Evolutionary conservation across 768 basidiomycete genomes (phyloP), one percentile per base, ranked within the genome.

Genomic region (Tulasnella sp.): DNA sequence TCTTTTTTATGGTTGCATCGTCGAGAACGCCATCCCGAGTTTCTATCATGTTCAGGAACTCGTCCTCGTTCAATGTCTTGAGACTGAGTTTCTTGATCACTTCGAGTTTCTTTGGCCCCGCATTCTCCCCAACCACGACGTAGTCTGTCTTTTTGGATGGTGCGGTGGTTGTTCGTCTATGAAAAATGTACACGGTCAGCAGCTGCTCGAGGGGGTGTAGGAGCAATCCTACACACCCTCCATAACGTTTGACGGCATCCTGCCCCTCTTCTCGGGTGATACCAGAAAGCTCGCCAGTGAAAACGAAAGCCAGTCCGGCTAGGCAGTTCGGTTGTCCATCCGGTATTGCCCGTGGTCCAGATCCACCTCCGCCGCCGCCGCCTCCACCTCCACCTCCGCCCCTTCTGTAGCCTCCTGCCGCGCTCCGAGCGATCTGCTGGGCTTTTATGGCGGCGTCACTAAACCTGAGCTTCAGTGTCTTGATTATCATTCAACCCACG

Each of bases 101-200:
- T 2, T 79, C 78, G n/a, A 98, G 74, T 68, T 99, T 99, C 53
- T 82, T 80, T 0, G 86, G 86, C 0, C 96, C 96, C 0, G 95
- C 93, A 51, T 87, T 83, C 30, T 82, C 79, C 0, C 96, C 96
- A 0, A 98, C 73, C 15, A 99, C 80, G 51, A 98, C 93, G 66
- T 80, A 98, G 38, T 83, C 82, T 0, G 95, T 99, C 66, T 85
- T 91, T 42, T 85, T 82, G 0, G 96, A 98, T 0, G 94, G 95
- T 27, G 89, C 86, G 2, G 79, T 76, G 0, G 88, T 87, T 3
- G 96, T 90, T 27, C 88, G 87, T 2, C 95, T 96, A 67, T 11
- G 2, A 29, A n/a, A 38, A 15, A 38, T 38, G 5, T 15, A 38
- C 5, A 38, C 34, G 5, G 5, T 38, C 34, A 15, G 5, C 34